These are phyloP conservation scores for Leccinellum luteum DNA, from an alignment of 768 basidiomycete species.

Conservation along the genomic window DNA sequence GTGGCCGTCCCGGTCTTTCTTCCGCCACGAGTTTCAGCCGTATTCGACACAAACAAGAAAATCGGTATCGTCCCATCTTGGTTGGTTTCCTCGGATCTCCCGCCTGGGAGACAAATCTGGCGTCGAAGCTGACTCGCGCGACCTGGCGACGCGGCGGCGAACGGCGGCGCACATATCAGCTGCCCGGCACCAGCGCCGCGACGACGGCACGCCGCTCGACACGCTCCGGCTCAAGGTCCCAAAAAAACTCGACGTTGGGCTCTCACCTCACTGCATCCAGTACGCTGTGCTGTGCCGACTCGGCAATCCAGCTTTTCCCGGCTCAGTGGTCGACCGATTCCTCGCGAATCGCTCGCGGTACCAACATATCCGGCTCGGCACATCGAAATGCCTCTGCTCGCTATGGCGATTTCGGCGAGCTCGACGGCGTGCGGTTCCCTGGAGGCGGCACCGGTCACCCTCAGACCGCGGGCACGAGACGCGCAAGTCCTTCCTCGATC, in stretches of 20 bases:
- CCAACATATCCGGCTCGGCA: neutral
- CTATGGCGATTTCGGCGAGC: conserved; percentile 10
- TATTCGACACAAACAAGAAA: conserved; percentile 5
- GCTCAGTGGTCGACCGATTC: neutral
- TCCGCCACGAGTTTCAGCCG: neutral
- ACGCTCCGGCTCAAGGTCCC: neutral
- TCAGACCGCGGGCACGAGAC: neutral
- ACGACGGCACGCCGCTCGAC: conserved; percentile 10
- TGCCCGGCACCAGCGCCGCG: conserved; percentile 1
- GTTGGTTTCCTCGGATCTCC: conserved; percentile 33
- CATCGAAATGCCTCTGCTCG: neutral
- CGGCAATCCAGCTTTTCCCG: neutral
- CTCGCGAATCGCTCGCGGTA: neutral
- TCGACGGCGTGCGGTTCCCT: neutral
- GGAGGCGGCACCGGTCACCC: neutral
- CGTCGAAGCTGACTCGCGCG: conserved; percentile 11
- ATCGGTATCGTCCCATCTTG: conserved; percentile 14
- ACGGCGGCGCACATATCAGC: conserved; percentile 4
- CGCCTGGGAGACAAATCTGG: conserved; percentile 27
- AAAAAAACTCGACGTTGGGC: neutral
- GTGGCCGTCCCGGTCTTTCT: neutral
- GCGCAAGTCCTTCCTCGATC: conserved; percentile 23
- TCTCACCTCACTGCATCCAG: conserved; percentile 10
- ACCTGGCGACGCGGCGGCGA: conserved; percentile 5
- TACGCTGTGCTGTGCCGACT: neutral